Evolutionary conservation across 306 rosid species (phyloP).

Genomic region (Lathyrus sativus): DNA sequence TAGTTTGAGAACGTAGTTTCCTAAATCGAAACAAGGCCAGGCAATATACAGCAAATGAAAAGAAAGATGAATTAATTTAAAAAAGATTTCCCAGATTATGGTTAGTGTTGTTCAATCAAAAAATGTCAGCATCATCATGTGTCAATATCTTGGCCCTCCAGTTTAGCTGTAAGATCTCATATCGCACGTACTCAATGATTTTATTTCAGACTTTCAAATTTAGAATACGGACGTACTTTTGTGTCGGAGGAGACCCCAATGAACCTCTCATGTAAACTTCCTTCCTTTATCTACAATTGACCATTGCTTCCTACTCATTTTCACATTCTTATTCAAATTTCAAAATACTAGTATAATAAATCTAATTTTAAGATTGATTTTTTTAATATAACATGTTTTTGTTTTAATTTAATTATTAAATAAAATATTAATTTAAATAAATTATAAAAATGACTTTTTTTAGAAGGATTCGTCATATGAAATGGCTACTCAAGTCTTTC

Average conservation of each 20-base stretch:
- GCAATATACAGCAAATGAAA: conserved; percentile 17
- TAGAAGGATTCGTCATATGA: no score
- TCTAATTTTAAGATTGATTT: no score
- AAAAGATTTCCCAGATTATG: conserved; percentile 1
- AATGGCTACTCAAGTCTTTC: no score
- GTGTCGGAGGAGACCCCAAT: conserved; percentile 40
- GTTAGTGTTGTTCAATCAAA: conserved; percentile 26
- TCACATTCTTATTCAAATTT: conserved; percentile 35
- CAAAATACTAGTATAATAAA: background rate
- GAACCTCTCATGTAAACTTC: conserved; percentile 44
- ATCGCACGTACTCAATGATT: conserved; percentile 43
- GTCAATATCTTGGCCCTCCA: conserved; percentile 37
- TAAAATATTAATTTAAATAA: no score
- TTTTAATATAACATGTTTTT: no score
- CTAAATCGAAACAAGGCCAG: background rate
- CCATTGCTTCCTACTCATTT: conserved; percentile 41
- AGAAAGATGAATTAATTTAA: conserved; percentile 11
- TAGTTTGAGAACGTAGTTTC: background rate
- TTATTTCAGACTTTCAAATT: conserved; percentile 3
- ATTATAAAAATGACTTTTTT: no score
- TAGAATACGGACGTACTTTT: background rate
- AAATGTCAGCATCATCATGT: conserved; percentile 36
- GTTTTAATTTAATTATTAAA: no score
- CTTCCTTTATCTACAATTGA: conserved; percentile 37
- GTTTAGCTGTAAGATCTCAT: conserved; percentile 54